Evolutionary conservation across 1,284 basidiomycete genomes (phyloP).

Genomic region (Ceratobasidium sp.): DNA sequence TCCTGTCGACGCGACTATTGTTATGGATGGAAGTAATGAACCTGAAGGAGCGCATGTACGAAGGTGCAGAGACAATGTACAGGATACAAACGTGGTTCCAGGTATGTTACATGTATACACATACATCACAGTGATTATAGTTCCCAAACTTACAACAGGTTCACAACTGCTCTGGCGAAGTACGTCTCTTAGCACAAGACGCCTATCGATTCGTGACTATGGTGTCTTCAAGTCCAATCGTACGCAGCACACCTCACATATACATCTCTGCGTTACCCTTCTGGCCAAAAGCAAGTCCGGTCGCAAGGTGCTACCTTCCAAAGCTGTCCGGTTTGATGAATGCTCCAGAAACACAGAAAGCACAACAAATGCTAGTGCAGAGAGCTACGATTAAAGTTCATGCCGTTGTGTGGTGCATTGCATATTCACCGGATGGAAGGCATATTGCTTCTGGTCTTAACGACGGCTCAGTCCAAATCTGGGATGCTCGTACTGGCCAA

Average conservation of each 20-base stretch:
- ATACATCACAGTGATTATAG: not conserved
- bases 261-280: constrained; percentile 16
- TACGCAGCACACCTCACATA: constrained; percentile 17
- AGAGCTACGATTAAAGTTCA: not conserved
- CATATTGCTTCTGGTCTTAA: not conserved
- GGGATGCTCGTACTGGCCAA: not conserved
- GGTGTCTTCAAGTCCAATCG: not conserved
- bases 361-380: not conserved
- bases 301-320: not conserved
- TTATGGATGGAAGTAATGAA: constrained; percentile 28
- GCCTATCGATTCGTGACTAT: not conserved
- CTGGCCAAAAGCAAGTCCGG: constrained; percentile 8
- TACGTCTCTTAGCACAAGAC: not conserved
- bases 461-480: not conserved
- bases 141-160: not conserved
- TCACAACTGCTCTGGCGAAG: not conserved
- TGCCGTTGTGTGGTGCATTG: not conserved
- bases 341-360: not conserved
- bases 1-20: constrained; percentile 6
- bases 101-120: not conserved
- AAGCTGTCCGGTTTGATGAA: not conserved
- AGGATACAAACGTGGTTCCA: not conserved
- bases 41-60: not conserved
- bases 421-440: not conserved
- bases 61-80: not conserved